Evolutionary conservation across 2,329 filamentous ascomycete species (phyloP).

Genomic region (Sordariomycetes sp.): DNA sequence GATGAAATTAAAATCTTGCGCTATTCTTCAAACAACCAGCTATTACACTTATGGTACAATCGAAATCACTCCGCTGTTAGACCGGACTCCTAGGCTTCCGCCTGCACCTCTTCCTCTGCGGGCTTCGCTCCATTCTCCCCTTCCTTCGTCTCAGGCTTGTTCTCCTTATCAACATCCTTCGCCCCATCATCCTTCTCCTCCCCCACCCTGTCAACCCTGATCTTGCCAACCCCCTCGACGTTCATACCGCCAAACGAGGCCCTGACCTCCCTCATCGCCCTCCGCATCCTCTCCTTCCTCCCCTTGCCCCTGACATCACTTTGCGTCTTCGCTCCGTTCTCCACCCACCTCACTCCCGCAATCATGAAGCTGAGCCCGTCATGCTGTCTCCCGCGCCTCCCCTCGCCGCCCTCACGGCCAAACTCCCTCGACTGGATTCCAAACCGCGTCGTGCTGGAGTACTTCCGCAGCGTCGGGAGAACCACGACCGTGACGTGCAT

Average conservation of each 20-base stretch:
- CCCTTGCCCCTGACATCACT: slow-evolving; percentile 44
- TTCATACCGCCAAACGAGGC: slow-evolving; percentile 19
- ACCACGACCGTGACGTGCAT: slow-evolving; percentile 81
- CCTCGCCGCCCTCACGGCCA: slow-evolving; percentile 35
- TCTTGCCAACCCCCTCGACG: slow-evolving; percentile 13
- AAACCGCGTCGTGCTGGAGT: slow-evolving; percentile 63
- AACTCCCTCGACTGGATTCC: slow-evolving; percentile 78
- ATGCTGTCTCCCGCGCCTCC: slow-evolving; percentile 38
- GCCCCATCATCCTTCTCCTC: slow-evolving; percentile 15
- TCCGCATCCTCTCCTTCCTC: slow-evolving; percentile 44
- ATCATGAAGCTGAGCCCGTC: slow-evolving; percentile 89
- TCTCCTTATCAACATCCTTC: slow-evolving; percentile 35
- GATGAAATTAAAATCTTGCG: neutral
- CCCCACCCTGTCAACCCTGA: slow-evolving; percentile 2
- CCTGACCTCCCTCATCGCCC: slow-evolving; percentile 41
- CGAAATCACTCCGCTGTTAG: neutral
- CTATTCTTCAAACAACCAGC: neutral
- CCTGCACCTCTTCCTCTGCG: neutral
- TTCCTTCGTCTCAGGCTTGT: slow-evolving; percentile 16
- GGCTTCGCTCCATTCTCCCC: neutral
- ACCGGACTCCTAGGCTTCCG: neutral
- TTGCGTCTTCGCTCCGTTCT: slow-evolving; percentile 56
- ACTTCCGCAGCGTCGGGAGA: slow-evolving; percentile 67
- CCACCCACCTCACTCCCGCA: slow-evolving; percentile 71
- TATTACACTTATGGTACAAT: neutral